Conservation (phyloP, 495 filamentous ascomycete species). For the Parathielavia hyrcaniae region DNA sequence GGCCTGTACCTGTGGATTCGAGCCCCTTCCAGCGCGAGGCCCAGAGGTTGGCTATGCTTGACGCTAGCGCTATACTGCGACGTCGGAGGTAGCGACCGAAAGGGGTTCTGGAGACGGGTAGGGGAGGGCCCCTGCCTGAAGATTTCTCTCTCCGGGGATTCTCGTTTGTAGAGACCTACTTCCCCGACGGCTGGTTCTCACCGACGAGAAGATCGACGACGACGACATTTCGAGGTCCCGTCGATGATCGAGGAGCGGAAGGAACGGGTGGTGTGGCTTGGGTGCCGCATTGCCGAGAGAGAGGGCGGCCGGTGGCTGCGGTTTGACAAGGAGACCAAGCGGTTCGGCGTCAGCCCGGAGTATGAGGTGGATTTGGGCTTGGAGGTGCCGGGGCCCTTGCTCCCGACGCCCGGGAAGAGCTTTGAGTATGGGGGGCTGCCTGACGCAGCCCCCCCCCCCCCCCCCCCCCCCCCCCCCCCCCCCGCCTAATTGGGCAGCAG, state of each 20-base stretch:
- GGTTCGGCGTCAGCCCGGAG: conserved; percentile 31
- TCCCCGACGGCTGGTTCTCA: conserved; percentile 64
- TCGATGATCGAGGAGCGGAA: conserved; percentile 59
- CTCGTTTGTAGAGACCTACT: conserved; percentile 63
- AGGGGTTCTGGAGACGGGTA: too few species aligned
- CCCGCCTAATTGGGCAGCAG: too few species aligned
- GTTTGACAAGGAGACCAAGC: conserved; percentile 29
- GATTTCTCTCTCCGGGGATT: conserved; percentile 77
- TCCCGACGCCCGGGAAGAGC: conserved; percentile 12
- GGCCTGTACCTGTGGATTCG: too few species aligned
- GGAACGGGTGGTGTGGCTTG: conserved; percentile 72
- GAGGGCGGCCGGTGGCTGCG: conserved; percentile 31
- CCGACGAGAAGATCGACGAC: conserved; percentile 59
- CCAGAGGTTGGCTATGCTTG: too few species aligned
- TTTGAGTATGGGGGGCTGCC: conserved; percentile 26
- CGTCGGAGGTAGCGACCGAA: too few species aligned
- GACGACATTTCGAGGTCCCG: conserved; percentile 65
- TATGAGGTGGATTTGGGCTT: conserved; percentile 28
- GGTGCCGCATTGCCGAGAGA: conserved; percentile 47
- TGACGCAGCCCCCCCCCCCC: too few species aligned
- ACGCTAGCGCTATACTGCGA: too few species aligned
- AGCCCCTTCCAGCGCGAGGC: too few species aligned
- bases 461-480: too few species aligned
- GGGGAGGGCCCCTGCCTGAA: conserved; percentile 77
- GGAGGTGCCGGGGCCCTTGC: not conserved